Base-by-base conservation (phyloP, 2,329 filamentous ascomycete species). In the Neopestalotiopsis sp. region DNA sequence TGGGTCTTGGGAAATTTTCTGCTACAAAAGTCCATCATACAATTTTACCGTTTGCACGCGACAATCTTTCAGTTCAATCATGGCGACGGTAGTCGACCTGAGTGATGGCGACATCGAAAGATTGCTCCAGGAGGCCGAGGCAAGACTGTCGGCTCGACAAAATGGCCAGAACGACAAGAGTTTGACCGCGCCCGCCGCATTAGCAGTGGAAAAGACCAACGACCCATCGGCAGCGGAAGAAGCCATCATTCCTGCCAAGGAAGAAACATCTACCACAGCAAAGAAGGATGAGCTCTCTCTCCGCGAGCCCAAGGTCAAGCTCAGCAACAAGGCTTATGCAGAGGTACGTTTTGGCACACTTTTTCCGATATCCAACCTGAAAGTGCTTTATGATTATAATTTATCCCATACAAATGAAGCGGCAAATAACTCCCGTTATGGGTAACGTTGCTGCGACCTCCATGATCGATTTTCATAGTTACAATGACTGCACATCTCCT, bases 341-440 rank as follows among this genome's bases (percentile, higher is more conserved):
- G 74, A 76, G 76, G 76, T 78, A 77, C 57, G 76, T 76, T 56
- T 3, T 9, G 1, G 1, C 1, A 64, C 57, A 59, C 67, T 63
- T 24, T 40, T 58, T 67, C 30, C 1, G 24, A 4, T 24, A 59
- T 6, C 57, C 4, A 6, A 28, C 59, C 59, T 58, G 42, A 62
- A 32, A n/a, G 49, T 66, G 69, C 76, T 81, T 82, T 82, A 89
- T 94, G 93, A 95, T 89, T 92, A 95, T 92, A 92, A 86, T 71
- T 81, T 86, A 85, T 90, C 88, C 90, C 88, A 91, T 38, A 88
- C 40, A 82, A 88, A 92, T 92, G 92, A 94, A 87, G 92, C 90
- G 88, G 90, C 90, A 84, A 84, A 82, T 86, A 87, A 63, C 86
- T 87, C 88, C 89, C 93, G 92, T 95, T 86, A 92, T 96, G 93